Evolutionary conservation across 371 early-diverging fungal species (phyloP), one percentile per base, ranked within the genome.

Genomic region (Zychaea mexicana): DNA sequence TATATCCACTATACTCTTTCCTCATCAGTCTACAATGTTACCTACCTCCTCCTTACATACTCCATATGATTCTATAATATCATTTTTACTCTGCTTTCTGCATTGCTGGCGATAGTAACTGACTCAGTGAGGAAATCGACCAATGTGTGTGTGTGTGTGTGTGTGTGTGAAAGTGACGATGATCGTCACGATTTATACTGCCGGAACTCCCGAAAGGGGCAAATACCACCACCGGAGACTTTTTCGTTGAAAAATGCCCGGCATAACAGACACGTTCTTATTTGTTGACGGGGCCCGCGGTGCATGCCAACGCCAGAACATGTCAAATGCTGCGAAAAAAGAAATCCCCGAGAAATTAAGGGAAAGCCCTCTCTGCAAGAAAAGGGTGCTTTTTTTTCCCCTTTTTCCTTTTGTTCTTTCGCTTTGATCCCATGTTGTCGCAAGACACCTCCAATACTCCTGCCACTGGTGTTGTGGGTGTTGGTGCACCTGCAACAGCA

Each of bases 321-420:
- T 45, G 58, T 58, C 58, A 58, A 36, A 39, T 45, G 26, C 28
- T 30, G 56, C 56, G 49, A 49, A 17, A 49, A 49, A 58, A n/a
- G n/a, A n/a, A 42, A 17, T 42, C 42, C 42, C 42, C 42, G 42
- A 42, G n/a, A 15, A 15, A 42, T 17, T 3, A 42, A 7, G 15
- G 42, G 15, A 6, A 13, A 42, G n/a, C 7, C n/a, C 42, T 24
- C 38, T 27, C 58, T 26, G 27, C 39, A 42, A 9, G 21, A 42
- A 39, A 58, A 8, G 42, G 38, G 27, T 8, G 10, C 27, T 27
- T n/a, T 42, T 39, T 28, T 45, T 58, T 45, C n/a, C 46, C 58
- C 17, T 45, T 58, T 42, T 45, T 42, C 24, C 21, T 57, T 21
- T 26, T n/a, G n/a, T 38, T 58, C 15, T 12, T 39, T 24, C 38